phyloP scores from a whole-genome alignment of 805 yeast genomes.

The Nakazawaea ambrosiae region DNA sequence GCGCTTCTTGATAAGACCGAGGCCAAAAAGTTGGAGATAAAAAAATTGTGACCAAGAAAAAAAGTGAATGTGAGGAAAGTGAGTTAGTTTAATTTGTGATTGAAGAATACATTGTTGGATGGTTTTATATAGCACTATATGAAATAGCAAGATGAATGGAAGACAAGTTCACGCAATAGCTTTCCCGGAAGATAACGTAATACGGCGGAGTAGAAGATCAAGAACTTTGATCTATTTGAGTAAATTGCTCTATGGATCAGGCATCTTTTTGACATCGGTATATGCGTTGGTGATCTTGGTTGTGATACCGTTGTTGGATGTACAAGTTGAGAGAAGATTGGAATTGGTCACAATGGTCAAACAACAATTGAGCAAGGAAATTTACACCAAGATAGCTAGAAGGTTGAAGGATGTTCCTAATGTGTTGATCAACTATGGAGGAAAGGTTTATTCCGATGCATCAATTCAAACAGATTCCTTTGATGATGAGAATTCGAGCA shows the following conservation, averaged over 20 bases:
- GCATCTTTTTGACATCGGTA: slow-evolving; percentile 22
- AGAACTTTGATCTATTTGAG: slow-evolving; percentile 22
- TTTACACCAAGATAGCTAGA: slow-evolving; percentile 21
- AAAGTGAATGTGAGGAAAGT: too few relatives aligned
- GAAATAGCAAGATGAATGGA: too few relatives aligned
- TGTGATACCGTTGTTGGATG: slow-evolving; percentile 32
- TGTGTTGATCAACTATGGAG: slow-evolving; percentile 35
- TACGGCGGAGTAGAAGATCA: slow-evolving; percentile 13
- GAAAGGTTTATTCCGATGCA: slow-evolving; percentile 28
- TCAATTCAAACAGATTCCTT: slow-evolving; percentile 6
- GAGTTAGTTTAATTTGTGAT: too few relatives aligned
- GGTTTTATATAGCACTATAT: too few relatives aligned
- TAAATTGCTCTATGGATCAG: slow-evolving; percentile 28
- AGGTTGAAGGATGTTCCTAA: slow-evolving; percentile 28
- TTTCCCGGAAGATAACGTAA: slow-evolving; percentile 26
- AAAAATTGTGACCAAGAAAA: too few relatives aligned
- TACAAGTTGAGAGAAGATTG: slow-evolving; percentile 31
- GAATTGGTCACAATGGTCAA: slow-evolving; percentile 25
- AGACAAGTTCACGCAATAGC: slow-evolving; percentile 21
- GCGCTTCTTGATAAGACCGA: too few relatives aligned
- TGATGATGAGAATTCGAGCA: background rate
- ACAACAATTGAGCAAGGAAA: slow-evolving; percentile 20
- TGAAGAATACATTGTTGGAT: too few relatives aligned
- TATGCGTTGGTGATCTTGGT: slow-evolving; percentile 25
- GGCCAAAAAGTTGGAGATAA: too few relatives aligned